Percentiles rank a stretch among this genome's conserved stretches.
Conservation (phyloP, 495 filamentous ascomycete genomes). For the Penicillium desertorum region DNA sequence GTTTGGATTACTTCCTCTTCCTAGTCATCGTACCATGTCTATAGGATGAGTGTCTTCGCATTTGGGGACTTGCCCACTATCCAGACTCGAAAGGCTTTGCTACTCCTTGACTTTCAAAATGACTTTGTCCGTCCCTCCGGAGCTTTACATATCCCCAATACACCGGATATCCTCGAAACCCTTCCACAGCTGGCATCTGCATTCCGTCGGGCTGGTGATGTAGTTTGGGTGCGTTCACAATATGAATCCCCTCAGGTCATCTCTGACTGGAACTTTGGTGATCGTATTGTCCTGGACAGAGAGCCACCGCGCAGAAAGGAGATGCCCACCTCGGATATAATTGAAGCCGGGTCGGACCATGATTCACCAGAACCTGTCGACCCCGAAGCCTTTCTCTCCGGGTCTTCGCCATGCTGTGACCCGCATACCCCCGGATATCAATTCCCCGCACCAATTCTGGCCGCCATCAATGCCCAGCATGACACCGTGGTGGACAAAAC, state of each 20-base stretch:
- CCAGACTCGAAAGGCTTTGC: conserved; percentile 75
- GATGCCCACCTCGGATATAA: conserved; percentile 18
- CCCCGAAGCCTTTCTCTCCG: conserved; percentile 61
- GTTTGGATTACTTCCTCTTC: conserved; percentile 1
- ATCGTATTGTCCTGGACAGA: conserved; percentile 39
- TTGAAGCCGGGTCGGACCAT: conserved; percentile 25
- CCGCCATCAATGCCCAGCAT: conserved; percentile 51
- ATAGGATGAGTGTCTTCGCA: conserved; percentile 41
- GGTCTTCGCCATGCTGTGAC: conserved; percentile 56
- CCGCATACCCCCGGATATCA: conserved; percentile 65
- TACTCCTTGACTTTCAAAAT: conserved; percentile 88
- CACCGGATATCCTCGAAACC: conserved; percentile 64
- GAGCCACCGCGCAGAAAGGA: conserved; percentile 19
- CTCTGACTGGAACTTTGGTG: conserved; percentile 46
- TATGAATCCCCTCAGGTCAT: conserved; percentile 61
- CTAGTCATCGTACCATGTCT: conserved; percentile 23
- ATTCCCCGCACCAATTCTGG: conserved; percentile 58
- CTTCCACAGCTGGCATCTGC: conserved; percentile 63
- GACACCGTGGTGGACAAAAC: conserved; percentile 77
- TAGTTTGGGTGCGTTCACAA: conserved; percentile 85
- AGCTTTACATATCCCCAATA: conserved; percentile 63
- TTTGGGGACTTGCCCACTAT: conserved; percentile 49
- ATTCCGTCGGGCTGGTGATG: conserved; percentile 76
- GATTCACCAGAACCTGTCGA: conserved; percentile 38
- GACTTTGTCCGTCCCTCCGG: conserved; percentile 77